Conservation (phyloP, 177 flowering plant genomes). For the Vitis hybrid region DNA sequence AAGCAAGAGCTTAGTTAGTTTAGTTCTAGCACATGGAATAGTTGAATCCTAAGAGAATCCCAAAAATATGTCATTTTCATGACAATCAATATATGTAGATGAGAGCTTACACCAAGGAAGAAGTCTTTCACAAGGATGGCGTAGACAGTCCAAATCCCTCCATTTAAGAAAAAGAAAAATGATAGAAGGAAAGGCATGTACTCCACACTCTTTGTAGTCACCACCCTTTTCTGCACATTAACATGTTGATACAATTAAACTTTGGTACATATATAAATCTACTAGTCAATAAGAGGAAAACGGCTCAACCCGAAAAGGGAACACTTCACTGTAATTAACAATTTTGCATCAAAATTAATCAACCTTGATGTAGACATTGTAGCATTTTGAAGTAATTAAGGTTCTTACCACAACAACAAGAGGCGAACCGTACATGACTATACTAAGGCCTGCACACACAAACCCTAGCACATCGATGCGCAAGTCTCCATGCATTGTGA, state of each 20-base stretch:
- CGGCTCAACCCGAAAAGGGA: too few species aligned
- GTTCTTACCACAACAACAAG: slow-evolving; percentile 19
- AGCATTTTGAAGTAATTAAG: too few species aligned
- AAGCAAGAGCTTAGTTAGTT: too few species aligned
- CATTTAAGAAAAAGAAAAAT: slow-evolving; percentile 27
- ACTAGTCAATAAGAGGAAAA: neutral
- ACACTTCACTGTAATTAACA: too few species aligned
- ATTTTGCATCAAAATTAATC: too few species aligned
- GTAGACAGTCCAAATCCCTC: slow-evolving; percentile 30
- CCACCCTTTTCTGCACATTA: slow-evolving; percentile 28
- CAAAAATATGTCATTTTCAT: neutral
- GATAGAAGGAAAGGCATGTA: slow-evolving; percentile 48
- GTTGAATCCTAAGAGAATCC: too few species aligned
- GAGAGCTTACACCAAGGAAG: slow-evolving; percentile 24
- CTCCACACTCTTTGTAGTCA: slow-evolving; percentile 36
- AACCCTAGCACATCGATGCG: slow-evolving; percentile 18
- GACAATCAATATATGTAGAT: neutral
- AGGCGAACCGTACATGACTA: slow-evolving; percentile 19
- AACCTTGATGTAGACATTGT: neutral
- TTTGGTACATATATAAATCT: too few species aligned
- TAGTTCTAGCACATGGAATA: too few species aligned
- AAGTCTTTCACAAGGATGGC: slow-evolving; percentile 23
- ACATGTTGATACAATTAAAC: too few species aligned
- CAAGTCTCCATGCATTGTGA: slow-evolving; percentile 4
- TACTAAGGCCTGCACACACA: slow-evolving; percentile 12